Evolutionary conservation across 495 filamentous ascomycete genomes (phyloP).

Genomic region (Lepraria neglecta): DNA sequence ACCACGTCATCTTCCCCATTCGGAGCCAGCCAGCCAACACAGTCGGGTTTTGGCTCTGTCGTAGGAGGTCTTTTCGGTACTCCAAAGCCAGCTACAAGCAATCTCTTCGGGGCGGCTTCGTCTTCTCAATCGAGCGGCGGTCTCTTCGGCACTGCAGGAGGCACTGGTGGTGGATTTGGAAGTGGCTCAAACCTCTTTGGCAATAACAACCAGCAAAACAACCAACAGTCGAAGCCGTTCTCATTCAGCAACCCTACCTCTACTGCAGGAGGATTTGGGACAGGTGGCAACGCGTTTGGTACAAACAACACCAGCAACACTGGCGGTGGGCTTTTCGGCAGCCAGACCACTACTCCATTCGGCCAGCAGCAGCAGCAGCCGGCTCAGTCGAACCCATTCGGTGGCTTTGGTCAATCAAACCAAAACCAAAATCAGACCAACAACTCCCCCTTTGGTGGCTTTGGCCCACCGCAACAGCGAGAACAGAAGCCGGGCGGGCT

Average conservation of each 20-base stretch:
- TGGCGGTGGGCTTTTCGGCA: conserved; percentile 28
- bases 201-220: conserved; percentile 35
- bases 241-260: conserved; percentile 23
- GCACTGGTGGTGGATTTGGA: conserved; percentile 33
- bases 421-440: conserved; percentile 36
- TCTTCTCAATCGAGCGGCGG: conserved; percentile 16
- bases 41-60: conserved; percentile 40
- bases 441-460: conserved; percentile 38
- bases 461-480: conserved; percentile 44
- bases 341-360: conserved; percentile 16
- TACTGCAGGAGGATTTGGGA: conserved; percentile 50
- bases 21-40: conserved; percentile 45
- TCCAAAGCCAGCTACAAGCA: conserved; percentile 9
- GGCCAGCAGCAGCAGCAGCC: conserved; percentile 23
- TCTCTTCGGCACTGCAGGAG: conserved; percentile 27
- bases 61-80: conserved; percentile 50
- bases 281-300: conserved; percentile 27
- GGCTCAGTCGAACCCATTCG: conserved; percentile 27
- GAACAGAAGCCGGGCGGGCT: conserved; percentile 44
- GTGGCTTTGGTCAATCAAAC: conserved; percentile 38
- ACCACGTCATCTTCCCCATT: conserved; percentile 44
- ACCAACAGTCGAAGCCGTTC: conserved; percentile 22
- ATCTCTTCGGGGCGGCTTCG: conserved; percentile 16
- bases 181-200: conserved; percentile 43
- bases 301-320: conserved; percentile 33